Conservation (phyloP, 164 flowering plant genomes). For the Dillenia suffruticosa region DNA sequence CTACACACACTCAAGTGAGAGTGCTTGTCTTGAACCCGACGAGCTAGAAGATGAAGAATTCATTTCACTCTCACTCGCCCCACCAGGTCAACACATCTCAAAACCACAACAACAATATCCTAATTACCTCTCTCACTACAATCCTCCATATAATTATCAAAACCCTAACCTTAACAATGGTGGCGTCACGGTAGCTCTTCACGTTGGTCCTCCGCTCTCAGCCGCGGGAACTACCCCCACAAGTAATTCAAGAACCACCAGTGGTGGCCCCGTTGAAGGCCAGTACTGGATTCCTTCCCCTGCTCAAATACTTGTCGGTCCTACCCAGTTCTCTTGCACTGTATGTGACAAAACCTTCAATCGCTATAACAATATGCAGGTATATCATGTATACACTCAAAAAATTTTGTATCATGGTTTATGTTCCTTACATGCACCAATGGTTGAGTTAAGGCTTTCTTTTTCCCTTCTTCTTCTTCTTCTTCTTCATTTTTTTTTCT, state of each 20-base stretch:
- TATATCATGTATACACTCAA: neutral
- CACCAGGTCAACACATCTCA: constrained; percentile 40
- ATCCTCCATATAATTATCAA: neutral
- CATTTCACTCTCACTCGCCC: constrained; percentile 44
- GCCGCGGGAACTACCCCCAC: constrained; percentile 10
- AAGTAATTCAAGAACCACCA: constrained; percentile 5
- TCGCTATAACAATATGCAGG: constrained; percentile 71
- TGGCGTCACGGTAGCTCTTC: constrained; percentile 55
- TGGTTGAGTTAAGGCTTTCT: neutral
- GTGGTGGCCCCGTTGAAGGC: constrained; percentile 10
- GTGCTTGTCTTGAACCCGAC: constrained; percentile 23
- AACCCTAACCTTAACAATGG: constrained; percentile 7
- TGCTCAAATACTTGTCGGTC: constrained; percentile 56
- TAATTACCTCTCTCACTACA: neutral
- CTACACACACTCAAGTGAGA: constrained; percentile 28
- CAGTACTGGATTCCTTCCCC: constrained; percentile 67
- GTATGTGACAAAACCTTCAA: constrained; percentile 65
- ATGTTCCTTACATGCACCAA: neutral
- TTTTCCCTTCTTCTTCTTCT: no score
- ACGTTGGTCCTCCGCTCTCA: constrained; percentile 38
- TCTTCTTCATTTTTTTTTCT: no score
- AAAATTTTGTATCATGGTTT: neutral
- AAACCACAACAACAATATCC: constrained; percentile 11
- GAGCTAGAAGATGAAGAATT: constrained; percentile 41
- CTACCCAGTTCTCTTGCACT: constrained; percentile 56